Base-by-base conservation (phyloP, 2,329 filamentous ascomycete species). In the Pseudogymnoascus sp. region DNA sequence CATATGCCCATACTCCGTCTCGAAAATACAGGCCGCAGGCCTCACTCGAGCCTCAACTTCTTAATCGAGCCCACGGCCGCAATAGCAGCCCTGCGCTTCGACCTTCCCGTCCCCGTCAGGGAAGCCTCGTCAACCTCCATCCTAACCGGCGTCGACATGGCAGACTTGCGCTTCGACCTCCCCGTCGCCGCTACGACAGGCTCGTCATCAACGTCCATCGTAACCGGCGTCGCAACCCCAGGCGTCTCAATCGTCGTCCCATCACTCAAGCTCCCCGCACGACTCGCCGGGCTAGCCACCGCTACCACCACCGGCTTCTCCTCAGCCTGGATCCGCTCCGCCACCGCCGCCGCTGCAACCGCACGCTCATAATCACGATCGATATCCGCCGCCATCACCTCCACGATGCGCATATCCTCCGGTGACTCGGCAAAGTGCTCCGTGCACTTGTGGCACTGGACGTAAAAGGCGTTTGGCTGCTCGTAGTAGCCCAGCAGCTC, bases 391-490 rank as follows among this genome's bases (percentile, higher is more conserved):
- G 68, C 69, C 43, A 73, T 62, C 8, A 67, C 62, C 2, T 68
- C 64, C 58, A 72, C 73, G n/a, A 74, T 63, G 8, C 63, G 63
- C 43, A 67, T 67, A 38, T 72, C 67, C 3, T 68, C 61, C 0
- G 69, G 68, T 62, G 74, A 66, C 12, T 70, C 65, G 11, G 68
- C 63, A 63, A 76, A 75, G 16, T 73, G 67, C n/a, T 73, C 70
- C 1, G 71, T 68, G 65, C 82, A 84, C 11, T 66, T 65, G 0
- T 74, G 72, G 65, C 81, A 85, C 41, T 79, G 76, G 62, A 85
- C 74, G 66, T 79, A 84, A 70, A 79, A 84, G 0, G 78, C 80
- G 29, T 79, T 76, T 0, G 68, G 63, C 2, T 73, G 71, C 2
- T 74, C 70, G 0, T 69, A 70, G 62, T 80, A 82, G 0, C 74